Percentiles rank a stretch among this genome's conserved stretches.
Evolutionary conservation across 73 alveolate species (phyloP).

Genomic region (Diophrys sp.): DNA sequence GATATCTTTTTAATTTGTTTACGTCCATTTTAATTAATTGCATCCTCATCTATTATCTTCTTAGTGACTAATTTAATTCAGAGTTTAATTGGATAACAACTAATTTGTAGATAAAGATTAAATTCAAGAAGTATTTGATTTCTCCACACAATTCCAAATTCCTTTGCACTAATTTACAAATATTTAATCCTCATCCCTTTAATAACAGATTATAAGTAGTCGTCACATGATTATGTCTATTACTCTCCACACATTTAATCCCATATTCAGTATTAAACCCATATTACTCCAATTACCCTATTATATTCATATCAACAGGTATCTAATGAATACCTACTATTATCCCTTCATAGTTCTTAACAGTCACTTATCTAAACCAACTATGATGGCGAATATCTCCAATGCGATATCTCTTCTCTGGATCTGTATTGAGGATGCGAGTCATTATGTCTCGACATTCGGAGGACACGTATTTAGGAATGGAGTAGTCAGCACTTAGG

Average conservation of each 20-base stretch:
- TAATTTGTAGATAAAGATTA: too few species aligned
- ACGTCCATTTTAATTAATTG: too few species aligned
- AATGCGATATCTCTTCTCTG: constrained; percentile 82
- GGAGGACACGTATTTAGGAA: constrained; percentile 65
- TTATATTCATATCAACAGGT: background rate
- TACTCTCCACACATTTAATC: constrained; percentile 84
- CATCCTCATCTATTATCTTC: too few species aligned
- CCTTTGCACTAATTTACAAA: too few species aligned
- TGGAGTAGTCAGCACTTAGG: constrained; percentile 55
- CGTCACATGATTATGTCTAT: constrained; percentile 92
- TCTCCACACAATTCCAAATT: too few species aligned
- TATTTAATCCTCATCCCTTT: too few species aligned
- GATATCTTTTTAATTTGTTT: too few species aligned
- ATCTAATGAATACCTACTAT: constrained; percentile 11
- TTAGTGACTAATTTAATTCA: too few species aligned
- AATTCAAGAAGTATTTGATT: too few species aligned
- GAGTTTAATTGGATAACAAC: too few species aligned
- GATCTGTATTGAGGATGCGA: constrained; percentile 79
- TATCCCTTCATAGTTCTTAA: background rate
- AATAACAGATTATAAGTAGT: constrained; percentile 89
- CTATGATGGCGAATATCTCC: constrained; percentile 42
- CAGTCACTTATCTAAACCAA: constrained; percentile 25
- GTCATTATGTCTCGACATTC: constrained; percentile 67
- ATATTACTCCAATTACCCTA: background rate
- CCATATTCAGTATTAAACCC: constrained; percentile 66